Evolutionary conservation across 768 basidiomycete species (phyloP), one percentile per base, ranked within the genome.

Genomic region (Pulveroboletus frians): DNA sequence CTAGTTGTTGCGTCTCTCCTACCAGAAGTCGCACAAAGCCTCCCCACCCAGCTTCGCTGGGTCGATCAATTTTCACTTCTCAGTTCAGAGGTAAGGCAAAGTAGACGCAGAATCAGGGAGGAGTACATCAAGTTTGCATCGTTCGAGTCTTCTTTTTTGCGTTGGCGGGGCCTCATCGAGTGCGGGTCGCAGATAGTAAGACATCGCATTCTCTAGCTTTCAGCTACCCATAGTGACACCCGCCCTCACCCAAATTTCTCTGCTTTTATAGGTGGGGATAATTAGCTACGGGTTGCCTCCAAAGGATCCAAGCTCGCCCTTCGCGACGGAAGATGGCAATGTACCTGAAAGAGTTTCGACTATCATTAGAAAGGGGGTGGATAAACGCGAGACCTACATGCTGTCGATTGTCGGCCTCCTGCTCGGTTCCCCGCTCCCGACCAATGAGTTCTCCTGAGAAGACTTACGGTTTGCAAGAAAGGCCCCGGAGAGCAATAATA

Each of bases 21-120:
- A 71, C 50, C 0, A 73, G 56, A 0, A 62, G 55, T 21, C 47
- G 14, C 56, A 74, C 57, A 43, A 73, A 72, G 17, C 3, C 36
- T 40, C 3, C 6, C 2, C 50, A 37, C 17, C 13, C 23, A 37
- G 20, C 5, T 15, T 43, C 43, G 35, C 20, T 46, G 43, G 21
- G 7, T 45, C 35, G 47, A 53, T 40, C 10, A 37, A 43, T 6
- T 46, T 11, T 40, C 18, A 35, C 5, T 11, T 31, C 29, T 26
- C 23, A 26, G 23, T 6, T 26, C 26, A 38, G 58, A 37, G 11
- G 17, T 43, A 23, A 51, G 32, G 31, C 10, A 10, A 20, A 7
- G 27, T 29, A 11, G 26, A 18, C 18, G 27, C 17, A 41, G 17
- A 29, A 27, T 26, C 3, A 2, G 26, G 6, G 9, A 26, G 26